Evolutionary conservation across 805 yeast genomes (phyloP).

Genomic region (Hanseniaspora thailandica): DNA sequence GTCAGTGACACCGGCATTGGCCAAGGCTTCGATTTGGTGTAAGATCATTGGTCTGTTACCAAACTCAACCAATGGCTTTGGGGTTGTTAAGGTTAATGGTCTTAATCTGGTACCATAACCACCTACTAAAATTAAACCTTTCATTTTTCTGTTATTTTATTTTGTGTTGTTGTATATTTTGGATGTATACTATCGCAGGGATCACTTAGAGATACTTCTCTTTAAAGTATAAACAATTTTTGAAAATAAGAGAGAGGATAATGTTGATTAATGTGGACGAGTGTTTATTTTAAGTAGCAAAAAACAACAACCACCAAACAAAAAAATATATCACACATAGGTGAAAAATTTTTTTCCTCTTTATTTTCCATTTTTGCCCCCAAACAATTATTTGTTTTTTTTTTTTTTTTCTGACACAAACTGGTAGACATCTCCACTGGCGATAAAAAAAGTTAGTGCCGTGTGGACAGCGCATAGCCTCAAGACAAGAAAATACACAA

Average conservation of each 20-base stretch:
- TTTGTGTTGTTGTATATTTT: background rate
- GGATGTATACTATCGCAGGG: conserved; percentile 6
- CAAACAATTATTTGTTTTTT: no score
- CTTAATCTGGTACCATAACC: conserved; percentile 99
- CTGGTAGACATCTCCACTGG: no score
- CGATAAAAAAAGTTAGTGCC: no score
- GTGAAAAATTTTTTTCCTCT: no score
- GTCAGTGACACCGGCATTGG: conserved; percentile 97
- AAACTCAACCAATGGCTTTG: conserved; percentile 95
- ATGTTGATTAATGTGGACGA: background rate
- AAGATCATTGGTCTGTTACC: conserved; percentile 98
- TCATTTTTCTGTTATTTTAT: conserved; percentile 40
- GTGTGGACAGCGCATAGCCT: no score
- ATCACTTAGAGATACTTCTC: background rate
- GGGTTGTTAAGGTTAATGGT: conserved; percentile 89
- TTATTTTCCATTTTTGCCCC: no score
- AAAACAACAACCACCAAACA: no score
- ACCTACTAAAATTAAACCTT: conserved; percentile 95
- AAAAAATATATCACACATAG: no score
- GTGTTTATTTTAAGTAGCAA: no score
- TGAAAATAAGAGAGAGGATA: background rate
- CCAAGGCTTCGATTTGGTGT: conserved; percentile 96
- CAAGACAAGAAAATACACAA: no score
- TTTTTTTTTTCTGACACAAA: no score
- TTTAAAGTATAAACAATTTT: no score